phyloP scores from a whole-genome alignment of 2,329 filamentous ascomycete genomes.

The Neoarthrinium moseri region DNA sequence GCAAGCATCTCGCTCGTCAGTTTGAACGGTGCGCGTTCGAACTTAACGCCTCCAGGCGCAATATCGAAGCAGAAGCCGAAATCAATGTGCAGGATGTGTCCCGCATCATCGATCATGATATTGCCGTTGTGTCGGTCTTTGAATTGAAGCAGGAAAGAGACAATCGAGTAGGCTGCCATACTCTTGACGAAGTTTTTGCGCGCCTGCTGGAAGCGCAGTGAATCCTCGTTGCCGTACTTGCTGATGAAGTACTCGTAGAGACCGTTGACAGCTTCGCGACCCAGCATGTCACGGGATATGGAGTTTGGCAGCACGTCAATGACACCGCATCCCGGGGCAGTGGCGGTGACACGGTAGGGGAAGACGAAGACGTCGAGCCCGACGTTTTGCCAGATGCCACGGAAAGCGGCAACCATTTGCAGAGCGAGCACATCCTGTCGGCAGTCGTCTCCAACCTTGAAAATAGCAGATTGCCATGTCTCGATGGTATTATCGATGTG shows the following conservation, averaged over 20 bases:
- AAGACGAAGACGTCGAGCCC: constrained; percentile 96
- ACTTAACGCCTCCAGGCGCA: constrained; percentile 92
- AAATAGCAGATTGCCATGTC: constrained; percentile 99
- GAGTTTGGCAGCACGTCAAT: constrained; percentile 98
- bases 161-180: constrained; percentile 98
- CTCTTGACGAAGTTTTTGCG: constrained; percentile 98
- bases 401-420: constrained; percentile 97
- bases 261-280: constrained; percentile 94
- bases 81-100: constrained; percentile 97
- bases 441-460: constrained; percentile 99
- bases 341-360: constrained; percentile 95
- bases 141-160: constrained; percentile 95
- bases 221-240: constrained; percentile 96
- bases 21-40: constrained; percentile 98
- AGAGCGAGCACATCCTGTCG: constrained; percentile 94
- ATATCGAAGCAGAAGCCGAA: constrained; percentile 99
- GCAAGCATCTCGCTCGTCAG: constrained; percentile 96
- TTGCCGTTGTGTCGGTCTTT: constrained; percentile 99
- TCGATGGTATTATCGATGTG: constrained; percentile 66
- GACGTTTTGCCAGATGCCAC: constrained; percentile 92
- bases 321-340: constrained; percentile 93
- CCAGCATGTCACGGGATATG: constrained; percentile 97
- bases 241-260: constrained; percentile 98
- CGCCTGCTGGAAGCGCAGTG: constrained; percentile 89
- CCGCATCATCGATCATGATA: constrained; percentile 98